Conservation (phyloP, 2,329 filamentous ascomycete species). For the Eurotiales sp. region DNA sequence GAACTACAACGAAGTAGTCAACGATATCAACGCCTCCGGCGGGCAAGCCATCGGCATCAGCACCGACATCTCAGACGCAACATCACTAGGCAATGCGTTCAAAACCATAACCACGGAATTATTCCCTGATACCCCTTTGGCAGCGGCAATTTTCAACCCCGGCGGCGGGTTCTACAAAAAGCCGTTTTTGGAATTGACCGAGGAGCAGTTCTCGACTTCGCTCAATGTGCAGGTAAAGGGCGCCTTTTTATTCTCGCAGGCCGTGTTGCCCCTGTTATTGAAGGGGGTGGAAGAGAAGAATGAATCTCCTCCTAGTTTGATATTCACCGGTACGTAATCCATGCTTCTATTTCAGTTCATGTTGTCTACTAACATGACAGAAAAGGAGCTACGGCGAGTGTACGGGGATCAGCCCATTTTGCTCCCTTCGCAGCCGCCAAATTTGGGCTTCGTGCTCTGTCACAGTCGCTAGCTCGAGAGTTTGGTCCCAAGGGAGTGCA, state of each 20-base stretch:
- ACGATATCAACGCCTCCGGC: constrained; percentile 57
- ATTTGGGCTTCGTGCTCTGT: constrained; percentile 70
- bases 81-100: constrained; percentile 53
- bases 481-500: constrained; percentile 83
- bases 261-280: constrained; percentile 66
- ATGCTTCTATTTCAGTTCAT: neutral
- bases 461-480: constrained; percentile 73
- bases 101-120: constrained; percentile 49
- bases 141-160: constrained; percentile 60
- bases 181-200: constrained; percentile 58
- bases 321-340: constrained; percentile 60
- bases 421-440: constrained; percentile 73
- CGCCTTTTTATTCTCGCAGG: constrained; percentile 72
- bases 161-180: constrained; percentile 56
- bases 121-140: constrained; percentile 43
- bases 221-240: constrained; percentile 54
- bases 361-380: neutral
- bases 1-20: constrained; percentile 53
- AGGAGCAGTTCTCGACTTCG: constrained; percentile 53
- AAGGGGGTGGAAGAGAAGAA: constrained; percentile 45
- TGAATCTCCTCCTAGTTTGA: constrained; percentile 68
- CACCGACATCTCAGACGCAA: constrained; percentile 53
- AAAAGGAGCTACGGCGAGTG: constrained; percentile 70
- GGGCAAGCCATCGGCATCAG: constrained; percentile 60
- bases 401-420: constrained; percentile 68